Conservation (phyloP, 2,329 filamentous ascomycete genomes). For the Myriosclerotinia scirpicola region DNA sequence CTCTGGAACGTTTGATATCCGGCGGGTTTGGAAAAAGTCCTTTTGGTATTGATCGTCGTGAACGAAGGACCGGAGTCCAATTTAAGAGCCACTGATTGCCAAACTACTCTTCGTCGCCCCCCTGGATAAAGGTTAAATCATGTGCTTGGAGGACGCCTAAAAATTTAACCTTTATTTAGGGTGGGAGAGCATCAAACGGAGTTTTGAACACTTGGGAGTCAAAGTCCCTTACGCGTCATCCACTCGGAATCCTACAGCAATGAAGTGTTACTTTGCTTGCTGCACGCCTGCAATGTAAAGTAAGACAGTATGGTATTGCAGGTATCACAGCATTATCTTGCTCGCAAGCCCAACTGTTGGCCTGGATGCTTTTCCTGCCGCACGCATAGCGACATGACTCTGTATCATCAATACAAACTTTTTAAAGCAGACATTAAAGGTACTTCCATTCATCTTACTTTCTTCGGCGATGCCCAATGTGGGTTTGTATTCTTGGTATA, state of each 20-base stretch:
- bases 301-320: slow-evolving; percentile 11
- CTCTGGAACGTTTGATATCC: neutral
- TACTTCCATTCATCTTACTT: neutral
- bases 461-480: slow-evolving; percentile 3
- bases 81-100: neutral
- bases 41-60: slow-evolving; percentile 9
- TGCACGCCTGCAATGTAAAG: slow-evolving; percentile 4
- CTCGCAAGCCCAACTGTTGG: neutral
- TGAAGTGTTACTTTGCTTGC: slow-evolving; percentile 16
- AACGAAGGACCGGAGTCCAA: neutral
- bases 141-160: too few species aligned
- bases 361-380: neutral
- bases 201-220: neutral
- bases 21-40: neutral
- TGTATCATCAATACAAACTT: neutral
- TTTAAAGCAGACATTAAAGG: neutral
- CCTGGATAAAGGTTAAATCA: too few species aligned
- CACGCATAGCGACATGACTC: neutral
- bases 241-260: neutral
- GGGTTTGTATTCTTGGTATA: slow-evolving; percentile 2
- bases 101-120: too few species aligned
- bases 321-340: slow-evolving; percentile 14
- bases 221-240: neutral
- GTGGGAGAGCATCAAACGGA: neutral
- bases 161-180: too few species aligned